These are phyloP conservation scores for Secale cereale DNA, from an alignment of 176 grass and related monocot species.

Conservation along the genomic window DNA sequence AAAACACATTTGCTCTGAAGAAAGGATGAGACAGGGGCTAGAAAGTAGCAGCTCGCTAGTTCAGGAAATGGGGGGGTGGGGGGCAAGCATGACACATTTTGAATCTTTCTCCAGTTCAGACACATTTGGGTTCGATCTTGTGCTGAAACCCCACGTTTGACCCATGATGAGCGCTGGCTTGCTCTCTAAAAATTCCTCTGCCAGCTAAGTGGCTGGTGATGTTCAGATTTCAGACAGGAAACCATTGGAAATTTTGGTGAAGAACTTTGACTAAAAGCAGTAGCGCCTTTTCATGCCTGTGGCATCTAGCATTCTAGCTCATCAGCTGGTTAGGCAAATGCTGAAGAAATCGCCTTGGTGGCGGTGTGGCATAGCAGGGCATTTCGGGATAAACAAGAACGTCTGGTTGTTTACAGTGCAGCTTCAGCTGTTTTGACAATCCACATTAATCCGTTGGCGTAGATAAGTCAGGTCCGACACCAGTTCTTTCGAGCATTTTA, in stretches of 20 bases:
- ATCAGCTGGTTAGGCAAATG: neutral
- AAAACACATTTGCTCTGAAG: neutral
- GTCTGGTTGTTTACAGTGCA: neutral
- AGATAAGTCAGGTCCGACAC: neutral
- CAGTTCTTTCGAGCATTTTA: neutral
- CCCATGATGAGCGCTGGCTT: conserved; percentile 5
- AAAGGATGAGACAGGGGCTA: neutral
- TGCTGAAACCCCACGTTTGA: conserved; percentile 16
- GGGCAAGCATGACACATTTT: neutral
- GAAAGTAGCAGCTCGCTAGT: neutral
- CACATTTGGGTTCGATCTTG: conserved; percentile 21
- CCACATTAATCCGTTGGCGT: neutral
- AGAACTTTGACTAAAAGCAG: conserved; percentile 9
- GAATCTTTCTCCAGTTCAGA: conserved; percentile 33
- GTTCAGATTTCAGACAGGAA: neutral
- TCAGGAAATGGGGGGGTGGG: neutral
- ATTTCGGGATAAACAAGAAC: neutral
- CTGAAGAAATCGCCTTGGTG: neutral
- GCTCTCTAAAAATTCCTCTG: conserved; percentile 6
- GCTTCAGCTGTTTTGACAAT: conserved; percentile 27
- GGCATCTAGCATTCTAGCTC: neutral
- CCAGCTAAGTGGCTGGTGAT: neutral
- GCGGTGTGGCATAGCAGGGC: neutral
- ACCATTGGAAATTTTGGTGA: neutral
- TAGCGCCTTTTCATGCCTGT: neutral